Percentiles rank a stretch among this genome's conserved stretches.
Evolutionary conservation across 2,329 filamentous ascomycete species (phyloP).

Genomic region (Exophiala calicioides): DNA sequence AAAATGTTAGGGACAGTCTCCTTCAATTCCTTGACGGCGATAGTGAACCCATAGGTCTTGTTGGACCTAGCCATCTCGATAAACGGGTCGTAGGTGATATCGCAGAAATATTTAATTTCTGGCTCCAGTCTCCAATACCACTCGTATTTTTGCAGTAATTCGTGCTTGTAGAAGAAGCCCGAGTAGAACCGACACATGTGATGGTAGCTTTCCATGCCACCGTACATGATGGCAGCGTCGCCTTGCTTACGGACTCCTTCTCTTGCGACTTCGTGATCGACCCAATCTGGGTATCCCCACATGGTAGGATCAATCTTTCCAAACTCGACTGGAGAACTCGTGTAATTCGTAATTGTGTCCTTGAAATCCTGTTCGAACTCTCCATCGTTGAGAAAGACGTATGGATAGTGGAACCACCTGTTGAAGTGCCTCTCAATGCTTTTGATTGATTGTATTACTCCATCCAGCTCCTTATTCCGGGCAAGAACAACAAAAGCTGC

Average conservation of each 20-base stretch:
- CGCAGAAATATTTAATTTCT: constrained; percentile 99
- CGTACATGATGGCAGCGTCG: constrained; percentile 98
- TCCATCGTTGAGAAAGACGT: constrained; percentile 96
- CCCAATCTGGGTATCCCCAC: constrained; percentile 98
- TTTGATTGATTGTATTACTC: constrained; percentile 94
- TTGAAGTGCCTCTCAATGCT: constrained; percentile 99
- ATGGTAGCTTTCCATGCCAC: constrained; percentile 97
- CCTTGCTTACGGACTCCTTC: constrained; percentile 97
- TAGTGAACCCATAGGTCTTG: constrained; percentile 98
- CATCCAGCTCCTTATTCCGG: constrained; percentile 92
- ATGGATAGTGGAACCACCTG: constrained; percentile 97
- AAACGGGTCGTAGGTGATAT: constrained; percentile 98
- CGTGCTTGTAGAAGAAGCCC: constrained; percentile 98
- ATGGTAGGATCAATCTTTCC: constrained; percentile 86
- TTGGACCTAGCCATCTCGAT: constrained; percentile 89
- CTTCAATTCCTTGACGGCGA: constrained; percentile 95
- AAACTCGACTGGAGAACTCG: constrained; percentile 85
- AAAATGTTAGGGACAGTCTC: constrained; percentile 99
- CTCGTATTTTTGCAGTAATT: constrained; percentile 91
- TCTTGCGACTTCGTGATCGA: constrained; percentile 87
- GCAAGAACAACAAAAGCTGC: constrained; percentile 95
- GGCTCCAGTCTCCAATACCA: constrained; percentile 99
- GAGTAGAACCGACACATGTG: constrained; percentile 99
- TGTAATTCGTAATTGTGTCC: constrained; percentile 83
- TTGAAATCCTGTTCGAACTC: constrained; percentile 96